These are phyloP conservation scores for Neophaeococcomyces aloes DNA, from an alignment of 2,329 filamentous ascomycete genomes.

Conservation along the genomic window DNA sequence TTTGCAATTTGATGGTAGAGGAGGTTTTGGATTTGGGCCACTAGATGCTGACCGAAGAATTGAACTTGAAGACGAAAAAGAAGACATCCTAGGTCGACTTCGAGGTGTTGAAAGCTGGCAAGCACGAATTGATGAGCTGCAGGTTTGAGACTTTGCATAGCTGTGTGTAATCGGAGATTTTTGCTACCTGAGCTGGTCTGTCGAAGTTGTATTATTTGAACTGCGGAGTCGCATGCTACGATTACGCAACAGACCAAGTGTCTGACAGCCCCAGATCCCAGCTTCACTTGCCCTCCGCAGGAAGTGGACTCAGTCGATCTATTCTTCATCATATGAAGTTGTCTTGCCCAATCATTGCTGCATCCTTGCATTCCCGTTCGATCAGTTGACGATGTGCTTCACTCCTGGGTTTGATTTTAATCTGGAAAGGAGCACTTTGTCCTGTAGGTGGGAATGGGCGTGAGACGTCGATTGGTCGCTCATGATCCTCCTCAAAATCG, in stretches of 20 bases:
- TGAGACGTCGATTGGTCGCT: slow-evolving; percentile 12
- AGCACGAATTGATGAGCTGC: slow-evolving; percentile 50
- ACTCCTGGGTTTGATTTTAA: slow-evolving; percentile 21
- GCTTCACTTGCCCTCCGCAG: too few species aligned
- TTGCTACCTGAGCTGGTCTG: too few species aligned
- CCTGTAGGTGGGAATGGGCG: slow-evolving; percentile 12
- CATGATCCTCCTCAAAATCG: slow-evolving; percentile 15
- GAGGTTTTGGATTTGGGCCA: slow-evolving; percentile 76
- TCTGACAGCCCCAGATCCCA: too few species aligned
- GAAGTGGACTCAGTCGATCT: too few species aligned
- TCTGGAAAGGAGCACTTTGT: slow-evolving; percentile 23
- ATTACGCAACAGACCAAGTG: too few species aligned
- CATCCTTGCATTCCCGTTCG: slow-evolving; percentile 6
- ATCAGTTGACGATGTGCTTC: slow-evolving; percentile 19
- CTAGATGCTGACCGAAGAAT: slow-evolving; percentile 80
- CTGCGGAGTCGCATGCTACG: too few species aligned
- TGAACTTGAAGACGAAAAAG: slow-evolving; percentile 87
- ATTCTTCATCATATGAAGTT: too few species aligned
- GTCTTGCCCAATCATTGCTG: too few species aligned
- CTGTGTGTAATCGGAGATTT: too few species aligned
- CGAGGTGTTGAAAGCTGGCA: slow-evolving; percentile 81
- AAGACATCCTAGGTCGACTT: slow-evolving; percentile 78
- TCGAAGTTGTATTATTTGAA: too few species aligned
- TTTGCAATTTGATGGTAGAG: slow-evolving; percentile 92
- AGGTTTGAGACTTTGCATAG: slow-evolving; percentile 9